A percentile compares a stretch with the other conserved stretches of the same genome.
These are phyloP conservation scores for Lentinula boryana DNA, from an alignment of 768 basidiomycete genomes.

Conservation along the genomic window DNA sequence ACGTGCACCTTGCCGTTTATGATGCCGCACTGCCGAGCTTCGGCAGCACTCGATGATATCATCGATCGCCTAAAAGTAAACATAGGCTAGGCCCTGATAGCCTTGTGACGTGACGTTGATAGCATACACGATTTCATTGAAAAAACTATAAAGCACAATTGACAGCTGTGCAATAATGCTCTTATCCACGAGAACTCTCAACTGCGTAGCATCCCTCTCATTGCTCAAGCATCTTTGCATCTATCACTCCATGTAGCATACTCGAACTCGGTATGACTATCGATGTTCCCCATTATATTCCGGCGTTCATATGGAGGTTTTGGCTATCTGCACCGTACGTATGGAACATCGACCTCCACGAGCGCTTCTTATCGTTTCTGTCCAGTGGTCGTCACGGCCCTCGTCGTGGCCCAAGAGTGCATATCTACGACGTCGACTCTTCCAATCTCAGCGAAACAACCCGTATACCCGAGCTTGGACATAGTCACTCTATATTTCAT, in stretches of 20 bases:
- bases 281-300: constrained; percentile 4
- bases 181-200: background rate
- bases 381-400: background rate
- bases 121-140: background rate
- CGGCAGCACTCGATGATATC: background rate
- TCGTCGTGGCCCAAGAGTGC: constrained; percentile 32
- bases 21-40: too few relatives aligned
- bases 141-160: background rate
- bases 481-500: constrained; percentile 31
- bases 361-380: background rate
- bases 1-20: too few relatives aligned
- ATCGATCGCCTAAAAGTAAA: background rate
- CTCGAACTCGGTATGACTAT: background rate
- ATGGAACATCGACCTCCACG: too few relatives aligned
- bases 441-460: constrained; percentile 43
- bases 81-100: background rate
- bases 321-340: constrained; percentile 2
- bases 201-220: background rate
- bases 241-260: background rate
- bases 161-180: background rate
- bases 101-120: too few relatives aligned
- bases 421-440: constrained; percentile 47
- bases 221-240: background rate
- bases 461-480: constrained; percentile 23
- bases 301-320: constrained; percentile 2